These are phyloP conservation scores for Fistulifera pelliculosa DNA, from an alignment of 108 stramenopile genomes.

Conservation along the genomic window DNA sequence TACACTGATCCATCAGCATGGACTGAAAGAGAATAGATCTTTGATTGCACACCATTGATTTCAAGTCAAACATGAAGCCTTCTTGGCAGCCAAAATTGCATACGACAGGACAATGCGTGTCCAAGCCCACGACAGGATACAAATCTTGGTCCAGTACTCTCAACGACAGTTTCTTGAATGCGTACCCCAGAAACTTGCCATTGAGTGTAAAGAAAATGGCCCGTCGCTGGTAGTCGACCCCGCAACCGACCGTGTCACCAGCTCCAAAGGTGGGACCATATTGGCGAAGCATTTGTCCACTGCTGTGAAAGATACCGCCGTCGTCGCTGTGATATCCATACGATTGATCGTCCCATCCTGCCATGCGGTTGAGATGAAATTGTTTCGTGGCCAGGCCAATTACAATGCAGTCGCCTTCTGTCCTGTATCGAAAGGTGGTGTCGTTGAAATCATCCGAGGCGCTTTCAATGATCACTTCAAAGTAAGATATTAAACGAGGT, in stretches of 20 bases:
- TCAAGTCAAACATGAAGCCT: too few relatives aligned
- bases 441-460: not conserved
- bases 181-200: constrained; percentile 78
- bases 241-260: constrained; percentile 85
- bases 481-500: constrained; percentile 59
- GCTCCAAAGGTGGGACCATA: constrained; percentile 65
- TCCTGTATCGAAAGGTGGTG: not conserved
- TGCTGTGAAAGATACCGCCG: constrained; percentile 66
- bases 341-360: constrained; percentile 68
- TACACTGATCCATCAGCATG: too few relatives aligned
- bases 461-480: constrained; percentile 51
- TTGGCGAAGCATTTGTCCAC: constrained; percentile 50
- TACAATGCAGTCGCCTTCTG: constrained; percentile 55
- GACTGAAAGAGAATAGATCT: too few relatives aligned
- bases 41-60: too few relatives aligned
- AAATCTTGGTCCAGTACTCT: constrained; percentile 36
- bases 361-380: constrained; percentile 57
- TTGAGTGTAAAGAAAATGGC: constrained; percentile 80
- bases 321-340: constrained; percentile 84
- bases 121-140: constrained; percentile 76
- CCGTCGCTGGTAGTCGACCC: constrained; percentile 45
- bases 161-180: constrained; percentile 23
- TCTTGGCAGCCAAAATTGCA: constrained; percentile 39
- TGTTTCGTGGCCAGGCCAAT: constrained; percentile 48
- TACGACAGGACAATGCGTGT: constrained; percentile 46